Conservation (phyloP, 768 basidiomycete genomes). For the Antrodiella citrinella region DNA sequence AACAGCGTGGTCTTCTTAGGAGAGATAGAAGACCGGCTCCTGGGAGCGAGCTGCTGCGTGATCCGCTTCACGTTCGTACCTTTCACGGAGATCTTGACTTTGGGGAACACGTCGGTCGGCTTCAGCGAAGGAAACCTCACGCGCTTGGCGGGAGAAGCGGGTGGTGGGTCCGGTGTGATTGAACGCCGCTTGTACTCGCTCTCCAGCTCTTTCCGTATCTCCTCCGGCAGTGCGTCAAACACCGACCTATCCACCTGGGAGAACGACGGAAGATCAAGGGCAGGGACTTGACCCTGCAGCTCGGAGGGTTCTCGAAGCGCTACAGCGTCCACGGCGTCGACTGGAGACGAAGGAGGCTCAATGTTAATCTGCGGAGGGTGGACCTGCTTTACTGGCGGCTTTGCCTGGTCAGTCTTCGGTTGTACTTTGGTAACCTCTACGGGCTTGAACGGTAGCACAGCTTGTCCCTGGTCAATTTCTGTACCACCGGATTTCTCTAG, state of each 20-base stretch:
- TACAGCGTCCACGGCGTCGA: conserved; percentile 9
- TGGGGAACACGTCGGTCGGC: conserved; percentile 7
- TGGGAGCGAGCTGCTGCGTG: conserved; percentile 56
- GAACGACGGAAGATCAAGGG: conserved; percentile 51
- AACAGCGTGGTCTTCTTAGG: conserved; percentile 31
- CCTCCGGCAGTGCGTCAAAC: conserved; percentile 61
- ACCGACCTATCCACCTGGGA: conserved; percentile 71
- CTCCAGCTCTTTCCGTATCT: conserved; percentile 63
- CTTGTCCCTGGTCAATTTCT: conserved; percentile 43
- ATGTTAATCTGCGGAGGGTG: conserved; percentile 15
- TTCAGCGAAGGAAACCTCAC: background rate
- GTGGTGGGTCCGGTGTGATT: conserved; percentile 31
- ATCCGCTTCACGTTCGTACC: conserved; percentile 46
- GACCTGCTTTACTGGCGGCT: background rate
- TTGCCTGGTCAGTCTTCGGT: background rate
- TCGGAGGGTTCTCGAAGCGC: background rate
- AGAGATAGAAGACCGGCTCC: conserved; percentile 32
- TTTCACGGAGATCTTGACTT: conserved; percentile 21
- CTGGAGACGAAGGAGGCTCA: conserved; percentile 26
- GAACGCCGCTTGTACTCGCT: conserved; percentile 58
- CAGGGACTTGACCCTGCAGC: background rate
- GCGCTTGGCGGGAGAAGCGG: conserved; percentile 1
- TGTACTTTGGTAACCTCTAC: conserved; percentile 4
- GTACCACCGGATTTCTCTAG: conserved; percentile 48
- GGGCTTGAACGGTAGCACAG: conserved; percentile 48